phyloP scores from a whole-genome alignment of 2,329 filamentous ascomycete genomes.

The Torrubiella hemipterigena region DNA sequence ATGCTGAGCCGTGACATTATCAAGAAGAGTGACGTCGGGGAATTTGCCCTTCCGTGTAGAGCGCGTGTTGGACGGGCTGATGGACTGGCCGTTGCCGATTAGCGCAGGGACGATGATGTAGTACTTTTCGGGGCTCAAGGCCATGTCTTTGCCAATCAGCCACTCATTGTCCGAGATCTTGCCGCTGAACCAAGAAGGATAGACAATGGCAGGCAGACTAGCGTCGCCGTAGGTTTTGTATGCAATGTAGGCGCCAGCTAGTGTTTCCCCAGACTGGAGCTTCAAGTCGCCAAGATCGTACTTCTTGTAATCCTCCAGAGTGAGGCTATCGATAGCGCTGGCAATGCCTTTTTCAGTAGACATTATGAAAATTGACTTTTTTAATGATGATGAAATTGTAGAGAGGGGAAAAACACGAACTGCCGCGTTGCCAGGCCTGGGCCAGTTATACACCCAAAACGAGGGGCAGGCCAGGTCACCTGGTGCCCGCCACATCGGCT shows the following conservation, averaged over 20 bases:
- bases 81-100: constrained; percentile 40
- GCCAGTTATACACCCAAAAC: no score
- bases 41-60: constrained; percentile 20
- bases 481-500: no score
- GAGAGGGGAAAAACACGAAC: no score
- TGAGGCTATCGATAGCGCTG: no score
- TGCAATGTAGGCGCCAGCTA: constrained; percentile 56
- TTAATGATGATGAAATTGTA: no score
- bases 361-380: neutral
- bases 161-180: constrained; percentile 61
- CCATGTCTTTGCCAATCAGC: constrained; percentile 55
- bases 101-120: constrained; percentile 39
- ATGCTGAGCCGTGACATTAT: constrained; percentile 40
- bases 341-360: no score
- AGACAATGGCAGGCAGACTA: constrained; percentile 54
- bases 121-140: constrained; percentile 44
- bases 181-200: constrained; percentile 60
- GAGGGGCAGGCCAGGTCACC: no score
- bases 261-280: constrained; percentile 50
- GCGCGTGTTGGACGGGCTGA: constrained; percentile 36
- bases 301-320: constrained; percentile 20
- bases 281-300: constrained; percentile 54
- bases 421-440: no score
- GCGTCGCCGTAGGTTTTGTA: constrained; percentile 65
- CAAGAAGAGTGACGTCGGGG: constrained; percentile 31